Evolutionary conservation across 2,329 filamentous ascomycete species (phyloP).

Genomic region (Xylogone sp.): DNA sequence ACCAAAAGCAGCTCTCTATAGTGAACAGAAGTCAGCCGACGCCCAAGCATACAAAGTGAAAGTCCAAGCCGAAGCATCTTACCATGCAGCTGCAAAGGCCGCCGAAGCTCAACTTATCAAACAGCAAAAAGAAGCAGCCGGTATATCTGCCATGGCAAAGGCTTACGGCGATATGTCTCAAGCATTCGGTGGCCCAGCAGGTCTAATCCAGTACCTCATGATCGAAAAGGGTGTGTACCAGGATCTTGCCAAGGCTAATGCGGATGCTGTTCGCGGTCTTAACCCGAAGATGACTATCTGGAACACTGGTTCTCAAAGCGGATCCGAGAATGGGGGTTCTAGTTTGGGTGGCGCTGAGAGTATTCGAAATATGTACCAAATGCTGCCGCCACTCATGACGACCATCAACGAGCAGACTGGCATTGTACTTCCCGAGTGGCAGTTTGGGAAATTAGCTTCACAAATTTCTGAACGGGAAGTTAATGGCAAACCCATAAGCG

Average conservation of each 20-base stretch:
- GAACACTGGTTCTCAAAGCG: constrained; percentile 64
- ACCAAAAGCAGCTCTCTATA: constrained; percentile 33
- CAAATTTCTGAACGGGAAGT: constrained; percentile 25
- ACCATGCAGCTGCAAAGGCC: constrained; percentile 7
- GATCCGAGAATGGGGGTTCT: constrained; percentile 30
- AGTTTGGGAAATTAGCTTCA: constrained; percentile 49
- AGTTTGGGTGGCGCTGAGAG: constrained; percentile 54
- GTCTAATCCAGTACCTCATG: constrained; percentile 83
- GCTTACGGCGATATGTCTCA: constrained; percentile 70
- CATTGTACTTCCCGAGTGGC: constrained; percentile 75
- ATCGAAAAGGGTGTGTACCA: constrained; percentile 78
- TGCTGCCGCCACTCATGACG: constrained; percentile 74
- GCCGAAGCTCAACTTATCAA: constrained; percentile 39
- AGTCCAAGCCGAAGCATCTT: constrained; percentile 32
- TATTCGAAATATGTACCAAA: constrained; percentile 81
- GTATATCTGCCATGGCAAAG: constrained; percentile 71
- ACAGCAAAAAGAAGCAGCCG: constrained; percentile 72
- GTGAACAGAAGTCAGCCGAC: constrained; percentile 49
- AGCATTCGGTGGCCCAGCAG: constrained; percentile 74
- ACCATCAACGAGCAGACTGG: constrained; percentile 90
- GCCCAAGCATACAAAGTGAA: constrained; percentile 44
- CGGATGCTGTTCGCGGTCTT: constrained; percentile 68
- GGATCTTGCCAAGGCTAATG: constrained; percentile 74
- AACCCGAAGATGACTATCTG: constrained; percentile 89
- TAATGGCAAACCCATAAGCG: neutral